Base-by-base conservation (phyloP, 2,329 filamentous ascomycete genomes). In the Fusarium annulatum region DNA sequence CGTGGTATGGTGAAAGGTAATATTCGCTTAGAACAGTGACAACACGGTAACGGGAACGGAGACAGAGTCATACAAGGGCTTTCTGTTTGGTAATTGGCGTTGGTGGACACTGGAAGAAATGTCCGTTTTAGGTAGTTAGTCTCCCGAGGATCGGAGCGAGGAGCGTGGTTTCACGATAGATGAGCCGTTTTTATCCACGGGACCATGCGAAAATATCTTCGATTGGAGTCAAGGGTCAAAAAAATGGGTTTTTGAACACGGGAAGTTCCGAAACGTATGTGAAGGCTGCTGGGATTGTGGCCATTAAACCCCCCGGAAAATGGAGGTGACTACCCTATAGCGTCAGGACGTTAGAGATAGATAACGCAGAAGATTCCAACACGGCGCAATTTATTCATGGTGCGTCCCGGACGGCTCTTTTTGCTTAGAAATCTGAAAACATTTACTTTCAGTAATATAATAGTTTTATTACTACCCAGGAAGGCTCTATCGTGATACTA, bases 301-400 rank as follows among this genome's bases (percentile, higher is more conserved):
- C n/a, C 2, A 51, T n/a, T 18, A 0, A 14, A 12, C 21, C 5
- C 16, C 4, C 3, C 16, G 2, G 1, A 33, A 33, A 18, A 3
- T 4, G 5, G 9, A 16, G 7, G 5, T 2, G 8, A 3, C 18
- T 53, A 53, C 51, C 51, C 51, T 53, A 1, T 4, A 53, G 48
- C 3, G 11, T 5, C 2, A 33, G 16, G 7, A 34, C 1, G 11
- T 23, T 23, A 10, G 30, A 34, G 16, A 19, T 16, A 23, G 48
- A 34, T 51, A 34, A 23, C 2, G 11, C 16, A 19, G 8, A 23
- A 3, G 7, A 12, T 33, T 14, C 21, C 5, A 33, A 14, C 16
- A 51, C 10, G 3, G 7, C 7, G 14, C 14, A n/a, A n/a, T n/a
- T n/a, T n/a, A n/a, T n/a, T n/a, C n/a, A n/a, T n/a, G n/a, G n/a